Conservation (phyloP, 805 yeast genomes). For the Candida lessepsii region DNA sequence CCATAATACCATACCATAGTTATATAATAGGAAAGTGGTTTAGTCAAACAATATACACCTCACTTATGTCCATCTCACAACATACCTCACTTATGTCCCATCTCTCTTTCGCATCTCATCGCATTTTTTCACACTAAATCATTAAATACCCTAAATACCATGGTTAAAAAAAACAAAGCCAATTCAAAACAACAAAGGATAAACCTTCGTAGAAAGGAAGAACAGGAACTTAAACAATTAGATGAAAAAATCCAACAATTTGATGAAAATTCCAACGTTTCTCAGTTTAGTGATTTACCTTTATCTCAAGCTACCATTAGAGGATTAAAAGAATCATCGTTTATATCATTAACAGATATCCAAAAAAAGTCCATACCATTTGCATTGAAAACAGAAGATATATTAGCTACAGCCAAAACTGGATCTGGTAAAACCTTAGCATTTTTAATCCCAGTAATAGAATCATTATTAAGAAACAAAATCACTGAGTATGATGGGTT, state of each 20-base stretch:
- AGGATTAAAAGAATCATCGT: constrained; percentile 80
- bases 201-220: constrained; percentile 28
- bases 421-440: constrained; percentile 92
- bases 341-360: constrained; percentile 77
- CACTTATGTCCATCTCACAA: too few relatives aligned
- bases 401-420: constrained; percentile 86
- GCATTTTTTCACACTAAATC: too few relatives aligned
- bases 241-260: constrained; percentile 52
- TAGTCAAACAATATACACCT: too few relatives aligned
- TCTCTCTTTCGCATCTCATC: too few relatives aligned
- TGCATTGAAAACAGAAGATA: constrained; percentile 73
- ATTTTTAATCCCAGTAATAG: constrained; percentile 77
- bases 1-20: too few relatives aligned
- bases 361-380: constrained; percentile 77
- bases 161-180: constrained; percentile 21
- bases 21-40: too few relatives aligned
- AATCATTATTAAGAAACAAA: constrained; percentile 60
- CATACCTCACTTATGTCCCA: too few relatives aligned
- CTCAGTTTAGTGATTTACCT: constrained; percentile 77
- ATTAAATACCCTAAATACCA: too few relatives aligned
- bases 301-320: constrained; percentile 58
- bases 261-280: constrained; percentile 39
- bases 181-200: constrained; percentile 17
- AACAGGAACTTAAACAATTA: constrained; percentile 40
- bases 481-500: constrained; percentile 86